Evolutionary conservation across 2,329 filamentous ascomycete genomes (phyloP), one percentile per base, ranked within the genome.

Genomic region (Aspergillus puulaauensis): DNA sequence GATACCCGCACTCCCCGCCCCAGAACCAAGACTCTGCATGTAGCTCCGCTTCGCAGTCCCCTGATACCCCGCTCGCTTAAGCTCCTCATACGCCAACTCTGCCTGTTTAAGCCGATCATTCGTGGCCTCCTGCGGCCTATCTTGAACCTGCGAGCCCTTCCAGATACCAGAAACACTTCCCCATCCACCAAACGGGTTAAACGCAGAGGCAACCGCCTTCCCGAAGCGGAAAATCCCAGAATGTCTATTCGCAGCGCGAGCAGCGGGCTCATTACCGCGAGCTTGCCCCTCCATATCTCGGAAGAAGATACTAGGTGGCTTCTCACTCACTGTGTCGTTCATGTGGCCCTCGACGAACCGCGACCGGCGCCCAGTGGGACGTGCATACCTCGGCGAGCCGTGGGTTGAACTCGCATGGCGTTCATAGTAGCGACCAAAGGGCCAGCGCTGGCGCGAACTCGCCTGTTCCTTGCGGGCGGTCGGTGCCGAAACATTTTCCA

Each of bases 261-360:
- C 33, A 14, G 44, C 33, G 14, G 44, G 33, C 21, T 46, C 39
- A 31, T 21, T 24, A 52, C 58, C 60, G 11, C 58, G 59, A 48
- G 61, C 62, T 12, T 74, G 27, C 27, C 27, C 9, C 27, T 31
- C 27, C 27, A 11, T 69, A 11, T 73, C 70, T 6, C 76, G 85
- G 43, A 89, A 80, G 72, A 90, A 92, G 41, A 85, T 81, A 45
- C 83, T 80, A 0, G 90, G 90, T 27, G 91, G 91, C 58, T 81
- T 83, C 58, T 85, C 82, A 68, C 89, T 93, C 33, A 84, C 80
- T 63, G 90, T 86, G 73, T 96, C 90, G 68, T 88, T 91, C 90
- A 96, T 93, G 68, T 89, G 93, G 41, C 89, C 92, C 75, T 96
- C 92, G 39, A 83, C 74, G 64, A 89, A 89, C 54, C 77, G 88